Evolutionary conservation across 345 rosid species (phyloP).

Genomic region (Draba incana): DNA sequence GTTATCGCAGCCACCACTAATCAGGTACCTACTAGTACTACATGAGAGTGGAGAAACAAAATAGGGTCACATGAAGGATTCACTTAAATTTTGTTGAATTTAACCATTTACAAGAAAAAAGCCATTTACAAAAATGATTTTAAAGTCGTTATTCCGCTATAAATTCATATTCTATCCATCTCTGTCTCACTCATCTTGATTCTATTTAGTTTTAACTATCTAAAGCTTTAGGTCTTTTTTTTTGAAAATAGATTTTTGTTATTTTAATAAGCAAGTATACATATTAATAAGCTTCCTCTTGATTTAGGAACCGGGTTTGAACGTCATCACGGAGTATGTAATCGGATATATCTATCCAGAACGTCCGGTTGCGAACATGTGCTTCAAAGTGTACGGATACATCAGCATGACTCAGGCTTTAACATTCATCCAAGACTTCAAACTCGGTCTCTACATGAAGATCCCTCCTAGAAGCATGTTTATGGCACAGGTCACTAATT

Average conservation of each 20-base stretch:
- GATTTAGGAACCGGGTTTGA: slow-evolving; percentile 60
- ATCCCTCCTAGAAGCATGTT: slow-evolving; percentile 88
- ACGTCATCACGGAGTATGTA: slow-evolving; percentile 75
- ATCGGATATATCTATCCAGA: slow-evolving; percentile 82
- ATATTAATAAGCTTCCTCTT: slow-evolving; percentile 4
- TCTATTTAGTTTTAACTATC: not conserved
- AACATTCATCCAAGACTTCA: slow-evolving; percentile 69
- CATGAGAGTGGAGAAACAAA: slow-evolving; percentile 2
- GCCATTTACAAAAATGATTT: not conserved
- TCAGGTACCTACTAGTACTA: slow-evolving; percentile 44
- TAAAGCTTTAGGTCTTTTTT: not conserved
- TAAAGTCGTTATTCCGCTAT: not conserved
- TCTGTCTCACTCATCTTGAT: not conserved
- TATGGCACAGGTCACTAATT: slow-evolving; percentile 47
- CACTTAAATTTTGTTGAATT: not conserved
- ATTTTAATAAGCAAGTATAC: not conserved
- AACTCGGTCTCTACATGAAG: slow-evolving; percentile 95
- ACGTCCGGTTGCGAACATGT: slow-evolving; percentile 87
- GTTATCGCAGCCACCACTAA: slow-evolving; percentile 69
- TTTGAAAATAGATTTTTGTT: not conserved
- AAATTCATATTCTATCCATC: not conserved
- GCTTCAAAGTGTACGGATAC: slow-evolving; percentile 90
- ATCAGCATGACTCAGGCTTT: slow-evolving; percentile 83
- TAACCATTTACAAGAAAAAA: not conserved
- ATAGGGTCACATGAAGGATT: not conserved